Percentiles rank a stretch among this genome's conserved stretches.
phyloP scores from a whole-genome alignment of 495 filamentous ascomycete genomes.

The Penicillium paxilli region DNA sequence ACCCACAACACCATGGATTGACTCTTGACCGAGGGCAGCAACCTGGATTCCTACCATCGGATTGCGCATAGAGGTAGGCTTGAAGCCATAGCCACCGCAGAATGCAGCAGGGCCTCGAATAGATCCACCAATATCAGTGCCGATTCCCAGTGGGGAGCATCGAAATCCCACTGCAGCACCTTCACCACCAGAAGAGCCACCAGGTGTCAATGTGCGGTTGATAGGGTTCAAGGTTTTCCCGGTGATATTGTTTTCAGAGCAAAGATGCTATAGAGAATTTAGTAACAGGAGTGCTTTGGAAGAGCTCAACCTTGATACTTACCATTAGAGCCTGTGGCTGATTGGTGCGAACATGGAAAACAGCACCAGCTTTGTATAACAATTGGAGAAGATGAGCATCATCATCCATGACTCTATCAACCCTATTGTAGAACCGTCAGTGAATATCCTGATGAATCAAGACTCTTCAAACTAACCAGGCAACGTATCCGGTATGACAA shows the following conservation, averaged over 20 bases:
- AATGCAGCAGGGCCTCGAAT: slow-evolving; percentile 61
- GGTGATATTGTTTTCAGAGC: slow-evolving; percentile 61
- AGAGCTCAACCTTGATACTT: slow-evolving; percentile 1
- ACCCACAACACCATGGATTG: slow-evolving; percentile 60
- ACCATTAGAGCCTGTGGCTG: slow-evolving; percentile 54
- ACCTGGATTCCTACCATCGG: slow-evolving; percentile 42
- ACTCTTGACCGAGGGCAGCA: slow-evolving; percentile 57
- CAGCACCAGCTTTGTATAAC: slow-evolving; percentile 45
- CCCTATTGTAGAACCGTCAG: slow-evolving; percentile 20
- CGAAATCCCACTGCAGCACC: slow-evolving; percentile 62
- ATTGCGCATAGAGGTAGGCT: slow-evolving; percentile 55
- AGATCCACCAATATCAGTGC: slow-evolving; percentile 66
- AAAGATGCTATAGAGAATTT: slow-evolving; percentile 32
- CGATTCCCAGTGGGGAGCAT: slow-evolving; percentile 64
- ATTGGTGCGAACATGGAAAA: slow-evolving; percentile 67
- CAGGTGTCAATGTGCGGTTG: slow-evolving; percentile 55
- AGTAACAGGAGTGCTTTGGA: not conserved
- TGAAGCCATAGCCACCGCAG: slow-evolving; percentile 58
- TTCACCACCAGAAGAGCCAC: slow-evolving; percentile 70
- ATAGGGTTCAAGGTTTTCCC: slow-evolving; percentile 64
- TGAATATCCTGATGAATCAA: not conserved
- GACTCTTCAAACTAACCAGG: slow-evolving; percentile 25
- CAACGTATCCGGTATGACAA: slow-evolving; percentile 42
- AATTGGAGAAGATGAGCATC: slow-evolving; percentile 36
- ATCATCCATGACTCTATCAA: slow-evolving; percentile 32